These are phyloP conservation scores for Rhodotorula sp. DNA, from an alignment of 1,284 basidiomycete genomes.

Conservation along the genomic window DNA sequence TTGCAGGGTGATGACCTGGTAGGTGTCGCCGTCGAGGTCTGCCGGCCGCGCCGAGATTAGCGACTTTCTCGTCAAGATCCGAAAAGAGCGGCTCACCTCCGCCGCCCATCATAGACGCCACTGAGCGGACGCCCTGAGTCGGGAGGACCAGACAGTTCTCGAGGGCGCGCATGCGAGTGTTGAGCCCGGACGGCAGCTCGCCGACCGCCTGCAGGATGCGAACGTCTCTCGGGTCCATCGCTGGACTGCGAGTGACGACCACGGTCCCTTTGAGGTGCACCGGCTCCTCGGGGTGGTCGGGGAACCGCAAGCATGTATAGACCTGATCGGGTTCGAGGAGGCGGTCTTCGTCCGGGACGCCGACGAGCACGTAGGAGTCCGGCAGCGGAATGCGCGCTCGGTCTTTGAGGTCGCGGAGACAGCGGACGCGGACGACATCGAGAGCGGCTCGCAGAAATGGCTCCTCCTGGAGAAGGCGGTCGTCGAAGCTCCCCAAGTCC, in stretches of 20 bases:
- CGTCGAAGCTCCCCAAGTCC: neutral
- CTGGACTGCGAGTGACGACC: conserved; percentile 63
- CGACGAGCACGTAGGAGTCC: conserved; percentile 65
- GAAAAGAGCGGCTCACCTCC: conserved; percentile 8
- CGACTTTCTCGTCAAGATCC: neutral
- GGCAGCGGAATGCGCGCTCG: conserved; percentile 67
- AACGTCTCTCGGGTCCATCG: conserved; percentile 66
- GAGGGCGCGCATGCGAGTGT: neutral
- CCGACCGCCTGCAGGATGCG: conserved; percentile 63
- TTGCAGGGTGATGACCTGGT: conserved; percentile 15
- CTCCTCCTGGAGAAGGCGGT: conserved; percentile 44
- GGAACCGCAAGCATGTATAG: conserved; percentile 50
- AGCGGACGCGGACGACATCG: conserved; percentile 59
- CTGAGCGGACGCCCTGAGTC: conserved; percentile 47
- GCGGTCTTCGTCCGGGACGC: conserved; percentile 71
- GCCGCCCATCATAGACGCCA: conserved; percentile 27
- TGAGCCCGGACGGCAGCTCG: conserved; percentile 48
- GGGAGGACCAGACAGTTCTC: conserved; percentile 46
- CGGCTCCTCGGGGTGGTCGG: conserved; percentile 19
- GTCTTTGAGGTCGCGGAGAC: conserved; percentile 69
- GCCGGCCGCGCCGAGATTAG: neutral
- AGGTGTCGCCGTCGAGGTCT: conserved; percentile 20
- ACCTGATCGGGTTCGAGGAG: conserved; percentile 53
- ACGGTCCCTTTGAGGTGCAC: conserved; percentile 59
- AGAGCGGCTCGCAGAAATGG: conserved; percentile 60